These are phyloP conservation scores for Leccinum broughii DNA, from an alignment of 768 basidiomycete species.

Conservation along the genomic window DNA sequence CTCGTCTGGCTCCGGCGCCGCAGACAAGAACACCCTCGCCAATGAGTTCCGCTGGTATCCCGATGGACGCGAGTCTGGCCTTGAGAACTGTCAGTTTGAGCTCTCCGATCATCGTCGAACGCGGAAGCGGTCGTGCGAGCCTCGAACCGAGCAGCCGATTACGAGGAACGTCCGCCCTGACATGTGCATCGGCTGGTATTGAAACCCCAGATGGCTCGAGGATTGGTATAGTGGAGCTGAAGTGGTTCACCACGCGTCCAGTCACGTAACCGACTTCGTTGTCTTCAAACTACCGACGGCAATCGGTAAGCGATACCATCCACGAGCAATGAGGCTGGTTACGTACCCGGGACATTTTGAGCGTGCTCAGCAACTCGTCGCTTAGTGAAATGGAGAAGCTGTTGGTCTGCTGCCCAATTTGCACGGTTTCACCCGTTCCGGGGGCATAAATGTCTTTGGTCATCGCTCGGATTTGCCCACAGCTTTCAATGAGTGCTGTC, in stretches of 20 bases:
- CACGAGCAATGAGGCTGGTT: not conserved
- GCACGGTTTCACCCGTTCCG: constrained; percentile 67
- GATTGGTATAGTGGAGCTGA: constrained; percentile 85
- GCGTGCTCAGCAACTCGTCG: constrained; percentile 75
- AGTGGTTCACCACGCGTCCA: constrained; percentile 82
- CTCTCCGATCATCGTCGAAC: constrained; percentile 97
- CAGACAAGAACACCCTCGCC: constrained; percentile 97
- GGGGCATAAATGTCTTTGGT: constrained; percentile 92
- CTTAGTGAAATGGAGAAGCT: constrained; percentile 94
- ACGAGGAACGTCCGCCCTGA: constrained; percentile 25
- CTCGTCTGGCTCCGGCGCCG: constrained; percentile 54
- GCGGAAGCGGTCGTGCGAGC: constrained; percentile 65
- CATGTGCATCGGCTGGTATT: constrained; percentile 24
- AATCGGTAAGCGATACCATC: constrained; percentile 4
- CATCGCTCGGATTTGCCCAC: constrained; percentile 82
- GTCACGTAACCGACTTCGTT: constrained; percentile 94
- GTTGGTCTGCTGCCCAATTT: constrained; percentile 94
- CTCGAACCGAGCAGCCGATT: constrained; percentile 64
- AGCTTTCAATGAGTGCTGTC: constrained; percentile 73
- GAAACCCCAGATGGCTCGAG: constrained; percentile 66
- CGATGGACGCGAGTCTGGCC: constrained; percentile 67
- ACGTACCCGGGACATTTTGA: constrained; percentile 87
- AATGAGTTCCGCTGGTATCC: constrained; percentile 90
- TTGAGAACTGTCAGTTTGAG: constrained; percentile 90
- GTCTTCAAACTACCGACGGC: constrained; percentile 78